A percentile compares a stretch with the other conserved stretches of the same genome.
These are phyloP conservation scores for Termitomyces sp. DNA, from an alignment of 768 basidiomycete species.

Conservation along the genomic window DNA sequence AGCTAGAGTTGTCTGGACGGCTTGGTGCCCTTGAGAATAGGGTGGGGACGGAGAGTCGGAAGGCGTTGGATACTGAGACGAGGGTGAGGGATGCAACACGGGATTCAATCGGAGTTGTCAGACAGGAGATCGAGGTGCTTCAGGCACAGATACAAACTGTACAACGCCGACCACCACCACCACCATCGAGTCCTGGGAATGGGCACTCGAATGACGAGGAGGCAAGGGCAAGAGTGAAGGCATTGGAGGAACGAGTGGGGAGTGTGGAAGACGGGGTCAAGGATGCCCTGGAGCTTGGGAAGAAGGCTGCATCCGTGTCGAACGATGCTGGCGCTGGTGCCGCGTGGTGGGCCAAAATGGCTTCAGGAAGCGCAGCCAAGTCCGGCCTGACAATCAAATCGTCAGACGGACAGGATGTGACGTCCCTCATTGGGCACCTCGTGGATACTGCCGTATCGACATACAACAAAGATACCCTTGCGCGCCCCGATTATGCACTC, in stretches of 20 bases:
- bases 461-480: slow-evolving; percentile 73
- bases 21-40: slow-evolving; percentile 56
- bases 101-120: slow-evolving; percentile 44
- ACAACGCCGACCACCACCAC: slow-evolving; percentile 19
- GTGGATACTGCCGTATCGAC: slow-evolving; percentile 73
- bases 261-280: slow-evolving; percentile 60
- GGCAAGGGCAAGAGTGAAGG: slow-evolving; percentile 47
- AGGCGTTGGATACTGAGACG: slow-evolving; percentile 50
- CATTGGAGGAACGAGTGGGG: slow-evolving; percentile 62
- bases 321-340: slow-evolving; percentile 31
- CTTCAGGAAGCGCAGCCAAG: slow-evolving; percentile 36
- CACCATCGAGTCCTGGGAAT: slow-evolving; percentile 7
- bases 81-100: slow-evolving; percentile 41
- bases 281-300: slow-evolving; percentile 69
- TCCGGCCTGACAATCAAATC: slow-evolving; percentile 63
- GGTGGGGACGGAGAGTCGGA: slow-evolving; percentile 34
- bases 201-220: slow-evolving; percentile 47
- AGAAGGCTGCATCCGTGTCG: slow-evolving; percentile 35
- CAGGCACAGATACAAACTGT: slow-evolving; percentile 37
- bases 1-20: slow-evolving; percentile 49
- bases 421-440: slow-evolving; percentile 65
- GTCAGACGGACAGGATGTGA: slow-evolving; percentile 68
- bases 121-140: slow-evolving; percentile 53
- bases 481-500: slow-evolving; percentile 81
- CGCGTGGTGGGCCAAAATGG: slow-evolving; percentile 74